Evolutionary conservation across 805 yeast genomes (phyloP), one percentile per base, ranked within the genome.

Genomic region (Kluyveromyces aestuarii): DNA sequence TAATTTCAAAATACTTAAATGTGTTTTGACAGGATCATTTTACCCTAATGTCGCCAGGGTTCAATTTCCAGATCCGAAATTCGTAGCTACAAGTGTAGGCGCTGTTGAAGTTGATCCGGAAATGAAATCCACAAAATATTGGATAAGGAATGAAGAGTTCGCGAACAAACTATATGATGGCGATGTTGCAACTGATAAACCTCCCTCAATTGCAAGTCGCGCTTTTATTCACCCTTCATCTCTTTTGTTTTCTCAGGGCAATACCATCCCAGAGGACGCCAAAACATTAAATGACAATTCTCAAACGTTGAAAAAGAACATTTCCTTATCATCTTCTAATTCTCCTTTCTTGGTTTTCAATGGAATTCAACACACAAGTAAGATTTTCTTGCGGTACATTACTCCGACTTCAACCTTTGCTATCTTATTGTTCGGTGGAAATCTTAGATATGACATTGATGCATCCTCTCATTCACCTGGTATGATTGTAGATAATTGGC

Each of bases 221-320:
- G 88, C 90, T 0, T 90, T 87, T 54, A 66, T 87, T 19, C 97
- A 91, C 60, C 97, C 98, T 1, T 80, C 93, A 0, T 88, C 96
- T 0, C 72, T 85, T 1, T 60, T 87, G 44, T 87, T 89, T 60
- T 75, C 78, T 7, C 68, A 68, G 0, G 72, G 73, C 44, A 59
- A 68, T 47, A 27, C 45, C 6, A 59, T 53, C 44, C 17, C 54
- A 1, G 60, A 63, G 9, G 65, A 59, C 30, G 40, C 60, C 2
- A 62, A 62, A 37, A 37, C 61, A 1, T 47, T 57, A 13, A 40
- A 48, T 2, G 55, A 58, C 11, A 57, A 54, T 14, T 57, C 50
- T 17, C 47, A 47, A 27, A 53, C 55, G 6, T 27, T 47, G 25
- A 19, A 49, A 9, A 61, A 55, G 44, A 59, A 57, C 40, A 57